Conservation (phyloP, 495 filamentous ascomycete genomes). For the Gamarada debralockiae region DNA sequence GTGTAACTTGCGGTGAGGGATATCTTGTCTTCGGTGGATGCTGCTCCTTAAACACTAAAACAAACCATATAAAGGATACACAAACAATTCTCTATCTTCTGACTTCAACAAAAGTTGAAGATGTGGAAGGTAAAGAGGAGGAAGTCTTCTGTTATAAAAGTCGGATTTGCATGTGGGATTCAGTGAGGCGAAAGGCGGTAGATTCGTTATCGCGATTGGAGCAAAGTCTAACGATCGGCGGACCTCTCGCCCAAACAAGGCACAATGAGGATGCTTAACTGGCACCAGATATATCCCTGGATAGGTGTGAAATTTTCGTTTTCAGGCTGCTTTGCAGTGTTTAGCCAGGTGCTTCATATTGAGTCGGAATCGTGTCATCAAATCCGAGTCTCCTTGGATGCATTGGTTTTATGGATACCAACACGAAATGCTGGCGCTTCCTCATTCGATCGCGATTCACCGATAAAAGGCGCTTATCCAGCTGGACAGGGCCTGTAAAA, state of each 20-base stretch:
- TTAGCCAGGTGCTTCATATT: background rate
- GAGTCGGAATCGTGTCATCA: background rate
- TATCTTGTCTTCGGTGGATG: background rate
- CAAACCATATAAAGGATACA: background rate
- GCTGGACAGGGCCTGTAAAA: no score
- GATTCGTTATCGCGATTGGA: background rate
- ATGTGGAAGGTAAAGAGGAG: no score
- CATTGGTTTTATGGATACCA: no score
- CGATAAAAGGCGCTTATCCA: no score
- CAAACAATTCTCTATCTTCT: no score
- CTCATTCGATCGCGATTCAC: no score
- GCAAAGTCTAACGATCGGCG: background rate
- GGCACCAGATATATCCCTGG: background rate
- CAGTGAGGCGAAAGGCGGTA: background rate
- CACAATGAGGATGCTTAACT: background rate
- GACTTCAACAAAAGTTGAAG: no score
- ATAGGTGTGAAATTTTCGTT: background rate
- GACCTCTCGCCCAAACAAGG: background rate
- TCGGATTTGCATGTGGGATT: background rate
- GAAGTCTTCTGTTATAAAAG: background rate
- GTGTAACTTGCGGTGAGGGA: slow-evolving; percentile 5
- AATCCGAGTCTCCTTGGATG: background rate
- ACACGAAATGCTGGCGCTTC: no score
- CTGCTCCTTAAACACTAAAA: background rate
- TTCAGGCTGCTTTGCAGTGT: background rate